phyloP scores from a whole-genome alignment of 495 filamentous ascomycete genomes.

The Penicillium pulvis region DNA sequence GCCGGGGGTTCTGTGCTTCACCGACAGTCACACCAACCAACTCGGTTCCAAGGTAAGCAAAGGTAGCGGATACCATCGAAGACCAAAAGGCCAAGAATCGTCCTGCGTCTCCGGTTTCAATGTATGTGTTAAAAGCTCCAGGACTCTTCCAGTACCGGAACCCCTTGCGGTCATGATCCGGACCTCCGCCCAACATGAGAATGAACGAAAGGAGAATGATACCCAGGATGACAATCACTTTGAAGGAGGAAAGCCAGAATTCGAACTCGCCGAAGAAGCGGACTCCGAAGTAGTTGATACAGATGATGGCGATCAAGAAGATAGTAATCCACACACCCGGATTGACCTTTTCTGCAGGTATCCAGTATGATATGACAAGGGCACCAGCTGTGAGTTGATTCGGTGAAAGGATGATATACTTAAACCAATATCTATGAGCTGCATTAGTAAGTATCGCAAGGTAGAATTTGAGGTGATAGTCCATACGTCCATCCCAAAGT shows the following conservation, averaged over 20 bases:
- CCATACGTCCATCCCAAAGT: slow-evolving; percentile 60
- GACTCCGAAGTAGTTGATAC: slow-evolving; percentile 62
- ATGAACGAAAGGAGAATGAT: slow-evolving; percentile 68
- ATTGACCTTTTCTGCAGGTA: slow-evolving; percentile 40
- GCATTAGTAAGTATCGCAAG: background rate
- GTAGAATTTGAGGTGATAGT: background rate
- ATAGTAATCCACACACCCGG: slow-evolving; percentile 58
- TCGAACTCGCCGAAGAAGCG: slow-evolving; percentile 78
- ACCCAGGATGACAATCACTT: slow-evolving; percentile 72
- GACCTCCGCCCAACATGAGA: slow-evolving; percentile 73
- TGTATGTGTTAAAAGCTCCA: slow-evolving; percentile 56
- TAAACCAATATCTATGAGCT: slow-evolving; percentile 54
- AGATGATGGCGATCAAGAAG: slow-evolving; percentile 53
- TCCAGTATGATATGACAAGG: slow-evolving; percentile 78
- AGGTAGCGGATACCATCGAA: slow-evolving; percentile 74
- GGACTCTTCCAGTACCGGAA: slow-evolving; percentile 81
- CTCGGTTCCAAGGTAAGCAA: slow-evolving; percentile 85
- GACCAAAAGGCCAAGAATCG: slow-evolving; percentile 78
- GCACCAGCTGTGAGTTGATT: slow-evolving; percentile 82
- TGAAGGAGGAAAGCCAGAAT: slow-evolving; percentile 78
- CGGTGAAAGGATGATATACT: slow-evolving; percentile 74
- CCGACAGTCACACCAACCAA: slow-evolving; percentile 70
- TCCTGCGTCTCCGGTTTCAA: slow-evolving; percentile 43
- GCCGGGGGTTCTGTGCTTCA: slow-evolving; percentile 75
- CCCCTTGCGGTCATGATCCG: slow-evolving; percentile 67